phyloP scores from a whole-genome alignment of 1,284 basidiomycete species.

The Cutaneotrichosporon dermatis region DNA sequence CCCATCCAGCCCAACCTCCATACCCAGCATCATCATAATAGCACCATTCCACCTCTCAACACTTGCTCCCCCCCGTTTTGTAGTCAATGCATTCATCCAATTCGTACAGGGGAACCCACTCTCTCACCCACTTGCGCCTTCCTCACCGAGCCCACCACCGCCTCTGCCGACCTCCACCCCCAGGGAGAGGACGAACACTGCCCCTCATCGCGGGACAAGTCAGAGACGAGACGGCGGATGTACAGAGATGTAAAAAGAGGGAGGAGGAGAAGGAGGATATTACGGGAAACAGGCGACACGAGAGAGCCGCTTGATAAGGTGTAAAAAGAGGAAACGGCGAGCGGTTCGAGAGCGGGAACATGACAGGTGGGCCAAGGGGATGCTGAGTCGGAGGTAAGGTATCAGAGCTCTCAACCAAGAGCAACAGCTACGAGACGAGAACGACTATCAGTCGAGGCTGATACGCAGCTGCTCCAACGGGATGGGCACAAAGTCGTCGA shows the following conservation, averaged over 20 bases:
- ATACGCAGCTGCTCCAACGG: constrained; percentile 87
- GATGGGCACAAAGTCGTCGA: constrained; percentile 91
- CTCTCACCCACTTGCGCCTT: constrained; percentile 4
- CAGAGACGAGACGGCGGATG: background rate
- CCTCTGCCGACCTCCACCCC: background rate
- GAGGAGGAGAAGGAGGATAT: constrained; percentile 5
- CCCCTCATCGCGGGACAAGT: background rate
- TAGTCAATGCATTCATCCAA: constrained; percentile 29
- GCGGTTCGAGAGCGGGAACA: constrained; percentile 10
- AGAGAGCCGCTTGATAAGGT: constrained; percentile 2
- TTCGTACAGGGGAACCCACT: constrained; percentile 25
- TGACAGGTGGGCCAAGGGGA: constrained; percentile 17
- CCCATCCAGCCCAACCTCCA: background rate
- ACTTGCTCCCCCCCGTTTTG: background rate
- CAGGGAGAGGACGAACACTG: background rate
- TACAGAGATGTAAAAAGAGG: constrained; percentile 2
- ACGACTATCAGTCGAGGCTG: constrained; percentile 61
- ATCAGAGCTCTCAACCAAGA: constrained; percentile 4
- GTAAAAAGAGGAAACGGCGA: constrained; percentile 10
- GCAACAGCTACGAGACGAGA: background rate
- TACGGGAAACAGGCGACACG: constrained; percentile 10
- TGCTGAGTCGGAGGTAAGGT: constrained; percentile 14
- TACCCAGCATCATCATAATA: background rate
- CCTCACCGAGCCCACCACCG: background rate
- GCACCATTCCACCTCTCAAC: background rate